Conservation (phyloP, 2,329 filamentous ascomycete species). For the Diaporthe citri region DNA sequence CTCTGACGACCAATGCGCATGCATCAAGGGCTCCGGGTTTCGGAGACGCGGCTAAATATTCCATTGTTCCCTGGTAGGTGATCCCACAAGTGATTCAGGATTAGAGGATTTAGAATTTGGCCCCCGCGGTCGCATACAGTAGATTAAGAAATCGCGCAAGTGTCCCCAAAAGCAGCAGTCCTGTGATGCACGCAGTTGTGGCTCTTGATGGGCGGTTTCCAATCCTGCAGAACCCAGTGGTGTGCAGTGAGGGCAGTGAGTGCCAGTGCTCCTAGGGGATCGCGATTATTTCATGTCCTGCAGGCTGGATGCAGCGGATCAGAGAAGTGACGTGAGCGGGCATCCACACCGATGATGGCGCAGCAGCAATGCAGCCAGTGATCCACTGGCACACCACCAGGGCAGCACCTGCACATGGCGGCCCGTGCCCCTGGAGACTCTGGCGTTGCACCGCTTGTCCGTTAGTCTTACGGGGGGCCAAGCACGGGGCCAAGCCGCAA, state of each 20-base stretch:
- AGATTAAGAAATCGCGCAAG: slow-evolving; percentile 20
- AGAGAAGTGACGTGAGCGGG: slow-evolving; percentile 20
- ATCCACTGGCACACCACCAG: slow-evolving; percentile 7
- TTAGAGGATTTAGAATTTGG: slow-evolving; percentile 18
- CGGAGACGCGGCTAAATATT: background rate
- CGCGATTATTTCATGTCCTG: background rate
- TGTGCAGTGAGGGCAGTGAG: background rate
- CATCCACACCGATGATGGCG: slow-evolving; percentile 22
- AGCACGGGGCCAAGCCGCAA: slow-evolving; percentile 25
- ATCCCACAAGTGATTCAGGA: slow-evolving; percentile 9
- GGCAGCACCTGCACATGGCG: slow-evolving; percentile 2
- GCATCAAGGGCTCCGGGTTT: background rate
- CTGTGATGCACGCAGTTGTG: background rate
- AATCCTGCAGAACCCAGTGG: background rate
- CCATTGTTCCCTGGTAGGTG: background rate
- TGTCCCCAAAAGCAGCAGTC: background rate
- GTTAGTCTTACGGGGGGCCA: slow-evolving; percentile 14
- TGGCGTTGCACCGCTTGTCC: slow-evolving; percentile 25
- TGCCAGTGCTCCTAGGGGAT: background rate
- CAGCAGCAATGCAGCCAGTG: background rate
- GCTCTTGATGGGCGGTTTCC: background rate
- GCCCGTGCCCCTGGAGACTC: slow-evolving; percentile 22
- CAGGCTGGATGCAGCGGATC: slow-evolving; percentile 7
- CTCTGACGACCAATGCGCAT: background rate
- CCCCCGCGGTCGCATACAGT: slow-evolving; percentile 3